Base-by-base conservation (phyloP, 495 filamentous ascomycete species). In the Corynascus novoguineensis region DNA sequence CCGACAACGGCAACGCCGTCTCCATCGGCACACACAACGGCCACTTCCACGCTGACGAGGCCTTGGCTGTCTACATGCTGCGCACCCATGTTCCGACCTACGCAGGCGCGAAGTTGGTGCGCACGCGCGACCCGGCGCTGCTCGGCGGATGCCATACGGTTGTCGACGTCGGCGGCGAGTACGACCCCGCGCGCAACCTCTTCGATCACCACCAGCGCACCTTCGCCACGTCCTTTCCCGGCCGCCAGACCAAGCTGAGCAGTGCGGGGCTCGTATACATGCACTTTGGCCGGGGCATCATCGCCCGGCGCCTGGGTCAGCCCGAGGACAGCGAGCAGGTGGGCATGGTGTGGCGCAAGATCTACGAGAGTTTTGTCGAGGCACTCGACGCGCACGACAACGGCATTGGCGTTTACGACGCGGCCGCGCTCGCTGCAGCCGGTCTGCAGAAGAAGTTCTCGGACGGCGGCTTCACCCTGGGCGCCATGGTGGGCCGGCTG, bases 11-110 rank as follows among this genome's bases (percentile, higher is more conserved):
- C 40, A n/a, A n/a, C n/a, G 72, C 77, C 31, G 71, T 86, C 61
- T 71, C 83, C 53, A 95, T 96, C 64, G 92, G 90, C 53, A 96
- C 92, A 12, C 92, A 96, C 79, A 96, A 86, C 75, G 93, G 93
- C 53, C 90, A 96, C 73, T 98, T 98, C 81, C 93, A 98, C 76
- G 95, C 93, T 71, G 93, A 98, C 70, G 93, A 98, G 76, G 93
- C 93, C 57, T 84, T 98, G n/a, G 93, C 93, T 51, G 91, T 97
- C 57, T 89, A 93, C 77, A 88, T 98, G 76, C 88, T 98, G 62
- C 90, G 90, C 48, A 83, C 88, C 22, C 68, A 72, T 58, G 82
- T 97, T 38, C 95, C 93, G 27, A 75, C 83, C 22, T 98, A 97
- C 78, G 65, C 79, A 40, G 68, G 77, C 60, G 86, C 88, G 11